phyloP scores from a whole-genome alignment of 805 yeast genomes.

The Jamesozyma rosinii region DNA sequence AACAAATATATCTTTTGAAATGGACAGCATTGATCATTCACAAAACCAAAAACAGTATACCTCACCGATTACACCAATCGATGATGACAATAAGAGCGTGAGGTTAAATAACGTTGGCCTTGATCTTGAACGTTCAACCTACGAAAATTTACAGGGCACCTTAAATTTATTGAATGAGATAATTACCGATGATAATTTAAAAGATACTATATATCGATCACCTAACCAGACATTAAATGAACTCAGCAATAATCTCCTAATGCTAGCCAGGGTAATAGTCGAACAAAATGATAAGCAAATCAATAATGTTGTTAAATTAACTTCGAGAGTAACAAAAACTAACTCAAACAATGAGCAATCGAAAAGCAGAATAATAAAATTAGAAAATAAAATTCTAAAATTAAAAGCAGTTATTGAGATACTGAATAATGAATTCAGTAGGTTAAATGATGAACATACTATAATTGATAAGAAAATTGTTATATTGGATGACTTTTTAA shows the following conservation, averaged over 20 bases:
- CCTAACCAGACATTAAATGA: neutral
- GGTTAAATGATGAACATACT: neutral
- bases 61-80: constrained; percentile 1
- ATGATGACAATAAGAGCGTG: neutral
- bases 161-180: neutral
- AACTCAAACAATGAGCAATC: neutral
- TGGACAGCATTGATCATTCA: neutral
- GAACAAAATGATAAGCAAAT: neutral
- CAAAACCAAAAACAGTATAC: neutral
- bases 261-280: neutral
- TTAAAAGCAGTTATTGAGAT: neutral
- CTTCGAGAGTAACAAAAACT: neutral
- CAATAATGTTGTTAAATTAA: too few species aligned
- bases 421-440: neutral
- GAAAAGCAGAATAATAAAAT: neutral
- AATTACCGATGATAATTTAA: neutral
- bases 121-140: neutral
- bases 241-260: neutral
- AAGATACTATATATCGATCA: neutral
- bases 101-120: neutral
- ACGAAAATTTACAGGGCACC: neutral
- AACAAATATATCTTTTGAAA: neutral
- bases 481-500: neutral
- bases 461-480: neutral
- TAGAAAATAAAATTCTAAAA: neutral